A percentile compares a stretch with the other conserved stretches of the same genome.
phyloP scores from a whole-genome alignment of 108 stramenopile species.

The Cyclostephanos invisitatus region DNA sequence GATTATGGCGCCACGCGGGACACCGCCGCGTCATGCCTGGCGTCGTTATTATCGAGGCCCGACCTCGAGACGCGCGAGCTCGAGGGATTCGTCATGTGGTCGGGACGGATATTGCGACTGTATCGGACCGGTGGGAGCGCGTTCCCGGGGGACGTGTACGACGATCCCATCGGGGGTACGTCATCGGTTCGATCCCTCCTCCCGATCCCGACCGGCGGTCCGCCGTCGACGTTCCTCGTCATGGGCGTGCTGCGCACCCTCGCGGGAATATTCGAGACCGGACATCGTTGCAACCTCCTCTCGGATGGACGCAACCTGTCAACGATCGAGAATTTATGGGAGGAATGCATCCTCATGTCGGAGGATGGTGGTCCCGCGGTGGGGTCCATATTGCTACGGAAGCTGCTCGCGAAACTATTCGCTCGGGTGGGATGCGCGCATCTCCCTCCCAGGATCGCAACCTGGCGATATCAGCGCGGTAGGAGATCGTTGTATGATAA shows the following conservation, averaged over 20 bases:
- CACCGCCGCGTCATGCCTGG: slow-evolving; percentile 88
- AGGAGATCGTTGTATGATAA: slow-evolving; percentile 85
- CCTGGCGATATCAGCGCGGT: slow-evolving; percentile 95
- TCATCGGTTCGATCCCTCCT: too few relatives aligned
- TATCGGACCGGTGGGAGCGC: slow-evolving; percentile 28
- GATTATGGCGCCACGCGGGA: slow-evolving; percentile 93
- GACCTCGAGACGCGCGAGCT: slow-evolving; percentile 86
- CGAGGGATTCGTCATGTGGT: slow-evolving; percentile 74
- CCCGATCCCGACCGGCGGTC: slow-evolving; percentile 22
- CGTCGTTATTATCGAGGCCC: slow-evolving; percentile 88
- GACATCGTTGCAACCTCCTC: slow-evolving; percentile 53
- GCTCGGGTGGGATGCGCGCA: slow-evolving; percentile 86
- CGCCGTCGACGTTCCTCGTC: slow-evolving; percentile 54
- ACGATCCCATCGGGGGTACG: too few relatives aligned
- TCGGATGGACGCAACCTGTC: slow-evolving; percentile 41
- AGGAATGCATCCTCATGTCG: slow-evolving; percentile 50
- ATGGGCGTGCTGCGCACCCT: slow-evolving; percentile 88
- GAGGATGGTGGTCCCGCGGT: slow-evolving; percentile 29
- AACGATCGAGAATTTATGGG: slow-evolving; percentile 57
- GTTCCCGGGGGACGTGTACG: too few relatives aligned
- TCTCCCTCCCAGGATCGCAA: slow-evolving; percentile 89
- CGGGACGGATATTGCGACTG: slow-evolving; percentile 42
- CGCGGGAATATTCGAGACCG: slow-evolving; percentile 69
- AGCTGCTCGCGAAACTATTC: slow-evolving; percentile 91
- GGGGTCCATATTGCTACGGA: slow-evolving; percentile 71